Evolutionary conservation across 176 grass and related monocot species (phyloP).

Genomic region (Musa troglodytarum): DNA sequence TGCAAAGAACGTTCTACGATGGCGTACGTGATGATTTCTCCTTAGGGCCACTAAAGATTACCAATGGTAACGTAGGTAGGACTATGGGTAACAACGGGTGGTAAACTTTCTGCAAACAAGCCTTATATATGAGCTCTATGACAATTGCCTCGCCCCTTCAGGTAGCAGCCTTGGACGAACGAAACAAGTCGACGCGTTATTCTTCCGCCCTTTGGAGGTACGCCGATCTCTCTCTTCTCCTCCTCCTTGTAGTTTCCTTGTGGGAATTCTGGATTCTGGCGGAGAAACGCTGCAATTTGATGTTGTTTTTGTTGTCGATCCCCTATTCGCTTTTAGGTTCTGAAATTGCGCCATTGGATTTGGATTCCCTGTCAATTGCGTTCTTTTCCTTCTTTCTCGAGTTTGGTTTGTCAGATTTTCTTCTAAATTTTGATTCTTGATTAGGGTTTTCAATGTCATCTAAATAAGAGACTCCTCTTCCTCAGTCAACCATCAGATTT

Average conservation of each 20-base stretch:
- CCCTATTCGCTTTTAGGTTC: background rate
- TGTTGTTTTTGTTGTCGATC: background rate
- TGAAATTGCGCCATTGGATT: background rate
- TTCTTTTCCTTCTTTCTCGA: no score
- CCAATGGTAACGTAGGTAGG: no score
- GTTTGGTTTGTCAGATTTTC: no score
- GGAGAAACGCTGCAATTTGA: background rate
- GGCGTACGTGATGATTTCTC: no score
- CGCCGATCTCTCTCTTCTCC: background rate
- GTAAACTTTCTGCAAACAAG: background rate
- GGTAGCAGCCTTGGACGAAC: background rate
- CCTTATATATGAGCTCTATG: background rate
- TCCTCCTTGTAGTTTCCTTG: background rate
- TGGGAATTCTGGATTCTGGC: background rate
- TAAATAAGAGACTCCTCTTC: background rate
- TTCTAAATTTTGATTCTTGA: no score
- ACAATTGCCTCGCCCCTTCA: background rate
- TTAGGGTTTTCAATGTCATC: no score
- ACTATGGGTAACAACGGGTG: background rate
- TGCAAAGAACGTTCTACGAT: no score
- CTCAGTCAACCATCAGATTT: background rate
- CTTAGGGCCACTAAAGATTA: no score
- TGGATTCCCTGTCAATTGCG: background rate
- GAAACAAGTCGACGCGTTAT: background rate
- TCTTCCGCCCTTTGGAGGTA: background rate